Conservation (phyloP, 768 basidiomycete species). For the Lactarius evosmus region DNA sequence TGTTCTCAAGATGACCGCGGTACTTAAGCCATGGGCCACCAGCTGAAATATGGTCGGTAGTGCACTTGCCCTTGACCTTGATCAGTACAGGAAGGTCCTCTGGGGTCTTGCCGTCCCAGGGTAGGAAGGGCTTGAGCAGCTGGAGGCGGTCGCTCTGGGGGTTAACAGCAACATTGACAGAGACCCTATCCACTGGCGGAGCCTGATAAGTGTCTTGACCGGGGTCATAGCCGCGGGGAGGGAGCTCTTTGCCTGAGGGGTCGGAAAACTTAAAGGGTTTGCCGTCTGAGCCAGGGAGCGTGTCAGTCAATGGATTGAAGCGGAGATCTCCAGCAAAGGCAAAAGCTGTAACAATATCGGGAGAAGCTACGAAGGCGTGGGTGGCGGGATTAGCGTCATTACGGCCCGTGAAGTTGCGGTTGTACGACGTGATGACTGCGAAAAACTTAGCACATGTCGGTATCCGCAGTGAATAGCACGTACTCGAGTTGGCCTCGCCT, state of each 20-base stretch:
- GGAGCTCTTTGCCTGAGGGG: slow-evolving; percentile 88
- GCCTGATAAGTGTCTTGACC: slow-evolving; percentile 97
- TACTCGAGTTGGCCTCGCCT: slow-evolving; percentile 94
- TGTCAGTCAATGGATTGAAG: slow-evolving; percentile 96
- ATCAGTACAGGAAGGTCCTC: slow-evolving; percentile 88
- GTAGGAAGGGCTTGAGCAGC: slow-evolving; percentile 80
- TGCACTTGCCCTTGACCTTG: slow-evolving; percentile 99
- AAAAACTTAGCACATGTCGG: neutral
- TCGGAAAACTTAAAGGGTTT: slow-evolving; percentile 97
- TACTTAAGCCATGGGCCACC: slow-evolving; percentile 99
- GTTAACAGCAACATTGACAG: slow-evolving; percentile 82
- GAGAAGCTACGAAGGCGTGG: slow-evolving; percentile 93
- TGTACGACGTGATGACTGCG: slow-evolving; percentile 96
- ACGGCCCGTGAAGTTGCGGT: slow-evolving; percentile 99
- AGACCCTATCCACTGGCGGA: slow-evolving; percentile 80
- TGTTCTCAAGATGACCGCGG: slow-evolving; percentile 98
- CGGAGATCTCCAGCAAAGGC: slow-evolving; percentile 90
- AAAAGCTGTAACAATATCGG: slow-evolving; percentile 95
- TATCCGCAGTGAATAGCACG: slow-evolving; percentile 33
- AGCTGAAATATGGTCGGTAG: slow-evolving; percentile 94
- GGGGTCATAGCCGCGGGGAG: slow-evolving; percentile 92
- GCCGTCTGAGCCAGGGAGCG: slow-evolving; percentile 84
- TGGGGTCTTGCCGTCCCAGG: slow-evolving; percentile 94
- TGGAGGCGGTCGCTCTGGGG: slow-evolving; percentile 89
- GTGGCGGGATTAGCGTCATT: slow-evolving; percentile 99